Conservation (phyloP, 768 basidiomycete genomes). For the Russula virescens region DNA sequence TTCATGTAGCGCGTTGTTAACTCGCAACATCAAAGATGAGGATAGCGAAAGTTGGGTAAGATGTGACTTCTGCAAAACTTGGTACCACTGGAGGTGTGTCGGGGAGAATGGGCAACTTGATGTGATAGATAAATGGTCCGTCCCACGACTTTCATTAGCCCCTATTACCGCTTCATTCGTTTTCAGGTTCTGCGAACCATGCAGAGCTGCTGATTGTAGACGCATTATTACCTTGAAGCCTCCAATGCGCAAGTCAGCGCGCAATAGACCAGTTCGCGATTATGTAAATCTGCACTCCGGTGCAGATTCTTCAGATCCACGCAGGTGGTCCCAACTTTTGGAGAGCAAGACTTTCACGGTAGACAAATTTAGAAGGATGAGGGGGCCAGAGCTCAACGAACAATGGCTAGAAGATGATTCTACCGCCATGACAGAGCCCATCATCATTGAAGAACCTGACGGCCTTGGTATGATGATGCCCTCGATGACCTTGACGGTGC, state of each 20-base stretch:
- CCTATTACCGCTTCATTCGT: constrained; percentile 1
- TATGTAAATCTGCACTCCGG: constrained; percentile 73
- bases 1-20: constrained; percentile 27
- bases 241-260: constrained; percentile 74
- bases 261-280: constrained; percentile 69
- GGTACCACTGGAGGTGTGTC: constrained; percentile 83
- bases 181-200: constrained; percentile 64
- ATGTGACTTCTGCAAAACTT: constrained; percentile 75
- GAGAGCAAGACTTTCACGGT: constrained; percentile 58
- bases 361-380: constrained; percentile 62
- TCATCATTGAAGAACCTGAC: constrained; percentile 71
- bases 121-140: constrained; percentile 74
- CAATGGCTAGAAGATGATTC: constrained; percentile 74
- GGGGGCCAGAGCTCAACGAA: constrained; percentile 57
- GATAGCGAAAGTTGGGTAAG: constrained; percentile 76
- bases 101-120: constrained; percentile 60
- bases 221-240: constrained; percentile 68
- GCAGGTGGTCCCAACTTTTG: constrained; percentile 61
- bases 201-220: constrained; percentile 52
- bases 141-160: constrained; percentile 21
- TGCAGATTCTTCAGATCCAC: constrained; percentile 53
- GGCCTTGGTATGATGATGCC: constrained; percentile 93
- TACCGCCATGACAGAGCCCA: constrained; percentile 72
- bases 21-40: constrained; percentile 25
- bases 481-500: constrained; percentile 57